phyloP scores from a whole-genome alignment of 2,329 filamentous ascomycete genomes.

The Fusarium albidum region DNA sequence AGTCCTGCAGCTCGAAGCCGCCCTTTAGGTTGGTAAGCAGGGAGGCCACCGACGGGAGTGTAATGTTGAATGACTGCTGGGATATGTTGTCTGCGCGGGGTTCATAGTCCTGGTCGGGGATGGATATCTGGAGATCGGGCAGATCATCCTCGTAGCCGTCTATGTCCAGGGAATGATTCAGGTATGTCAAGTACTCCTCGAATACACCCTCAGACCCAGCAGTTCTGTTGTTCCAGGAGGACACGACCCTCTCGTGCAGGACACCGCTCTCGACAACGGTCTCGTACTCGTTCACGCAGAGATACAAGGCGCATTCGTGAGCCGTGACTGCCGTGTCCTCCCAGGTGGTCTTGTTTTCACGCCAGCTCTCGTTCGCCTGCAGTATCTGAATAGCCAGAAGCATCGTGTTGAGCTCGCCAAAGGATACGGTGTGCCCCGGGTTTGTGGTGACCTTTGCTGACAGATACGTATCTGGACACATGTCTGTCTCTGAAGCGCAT shows the following conservation, averaged over 20 bases:
- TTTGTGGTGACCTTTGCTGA: conserved; percentile 9
- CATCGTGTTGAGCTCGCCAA: conserved; percentile 7
- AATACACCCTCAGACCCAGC: neutral
- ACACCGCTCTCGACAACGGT: conserved; percentile 1
- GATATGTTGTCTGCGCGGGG: neutral
- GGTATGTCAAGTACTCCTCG: neutral
- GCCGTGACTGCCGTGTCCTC: conserved; percentile 1
- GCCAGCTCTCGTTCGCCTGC: neutral
- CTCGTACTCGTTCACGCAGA: conserved; percentile 20
- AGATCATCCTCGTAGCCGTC: neutral
- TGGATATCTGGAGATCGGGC: conserved; percentile 12
- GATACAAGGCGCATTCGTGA: conserved; percentile 14
- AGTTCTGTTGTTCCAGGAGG: conserved; percentile 1
- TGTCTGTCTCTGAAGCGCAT: neutral
- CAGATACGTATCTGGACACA: conserved; percentile 12
- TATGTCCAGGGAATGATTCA: conserved; percentile 10
- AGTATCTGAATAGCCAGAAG: conserved; percentile 16
- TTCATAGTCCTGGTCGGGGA: neutral
- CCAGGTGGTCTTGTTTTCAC: conserved; percentile 9
- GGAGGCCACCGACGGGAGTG: neutral
- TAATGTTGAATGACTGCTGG: conserved; percentile 11
- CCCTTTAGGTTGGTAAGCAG: conserved; percentile 1
- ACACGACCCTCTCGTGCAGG: neutral
- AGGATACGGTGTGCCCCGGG: conserved; percentile 2
- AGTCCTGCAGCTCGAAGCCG: no score